Percentiles rank a stretch among this genome's conserved stretches.
phyloP scores from a whole-genome alignment of 164 flowering plant species.

The Houttuynia cordata region DNA sequence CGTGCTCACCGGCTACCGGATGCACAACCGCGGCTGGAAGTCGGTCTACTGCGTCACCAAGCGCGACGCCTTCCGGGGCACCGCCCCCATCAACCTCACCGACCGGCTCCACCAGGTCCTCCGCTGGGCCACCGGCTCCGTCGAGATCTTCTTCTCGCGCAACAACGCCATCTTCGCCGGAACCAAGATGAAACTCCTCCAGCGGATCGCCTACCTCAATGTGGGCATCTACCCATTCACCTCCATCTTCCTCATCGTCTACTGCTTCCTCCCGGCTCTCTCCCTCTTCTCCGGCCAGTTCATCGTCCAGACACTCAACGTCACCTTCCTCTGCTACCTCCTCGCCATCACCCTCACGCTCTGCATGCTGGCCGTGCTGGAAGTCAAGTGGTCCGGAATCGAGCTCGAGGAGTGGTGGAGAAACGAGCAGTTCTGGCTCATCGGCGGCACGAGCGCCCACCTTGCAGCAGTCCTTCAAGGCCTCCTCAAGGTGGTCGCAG shows the following conservation, averaged over 20 bases:
- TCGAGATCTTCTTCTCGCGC: conserved; percentile 72
- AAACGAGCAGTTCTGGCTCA: conserved; percentile 77
- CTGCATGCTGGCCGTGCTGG: conserved; percentile 40
- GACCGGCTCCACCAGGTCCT: conserved; percentile 77
- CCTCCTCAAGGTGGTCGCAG: conserved; percentile 59
- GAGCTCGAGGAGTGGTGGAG: conserved; percentile 81
- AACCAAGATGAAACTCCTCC: conserved; percentile 35
- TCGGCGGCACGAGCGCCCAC: conserved; percentile 69
- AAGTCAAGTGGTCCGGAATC: conserved; percentile 67
- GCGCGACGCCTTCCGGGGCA: conserved; percentile 67
- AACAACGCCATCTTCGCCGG: conserved; percentile 60
- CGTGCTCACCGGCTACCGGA: conserved; percentile 75
- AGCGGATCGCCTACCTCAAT: conserved; percentile 63
- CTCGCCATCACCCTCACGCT: conserved; percentile 44
- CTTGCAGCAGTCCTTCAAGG: conserved; percentile 68
- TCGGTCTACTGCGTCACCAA: conserved; percentile 68
- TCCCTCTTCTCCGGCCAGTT: conserved; percentile 66
- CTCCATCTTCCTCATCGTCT: conserved; percentile 56
- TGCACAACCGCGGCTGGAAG: conserved; percentile 87
- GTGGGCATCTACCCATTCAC: conserved; percentile 75
- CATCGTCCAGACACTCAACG: conserved; percentile 44
- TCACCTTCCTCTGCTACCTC: conserved; percentile 43
- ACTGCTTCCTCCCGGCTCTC: conserved; percentile 77
- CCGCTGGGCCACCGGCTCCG: conserved; percentile 82
- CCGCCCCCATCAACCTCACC: conserved; percentile 75